Conservation (phyloP, 768 basidiomycete species). For the Lactarius quietus region DNA sequence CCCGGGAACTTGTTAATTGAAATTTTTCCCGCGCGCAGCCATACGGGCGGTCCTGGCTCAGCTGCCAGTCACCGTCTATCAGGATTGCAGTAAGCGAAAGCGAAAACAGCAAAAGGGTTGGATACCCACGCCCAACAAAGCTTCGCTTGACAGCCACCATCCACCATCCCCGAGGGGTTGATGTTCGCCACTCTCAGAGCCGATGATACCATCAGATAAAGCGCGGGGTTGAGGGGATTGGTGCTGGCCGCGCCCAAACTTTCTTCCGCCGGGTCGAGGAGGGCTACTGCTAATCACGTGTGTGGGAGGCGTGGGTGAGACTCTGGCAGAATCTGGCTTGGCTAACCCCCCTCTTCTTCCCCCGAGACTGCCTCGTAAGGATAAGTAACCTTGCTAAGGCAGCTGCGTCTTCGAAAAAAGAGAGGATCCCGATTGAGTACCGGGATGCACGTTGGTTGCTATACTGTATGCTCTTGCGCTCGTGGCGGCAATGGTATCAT, state of each 20-base stretch:
- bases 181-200: background rate
- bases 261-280: background rate
- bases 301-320: background rate
- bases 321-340: background rate
- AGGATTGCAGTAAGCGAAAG: too few species aligned
- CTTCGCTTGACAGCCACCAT: background rate
- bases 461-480: background rate
- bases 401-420: background rate
- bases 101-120: background rate
- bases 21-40: background rate
- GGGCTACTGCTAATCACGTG: slow-evolving; percentile 13
- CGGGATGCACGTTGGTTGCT: background rate
- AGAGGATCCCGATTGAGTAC: background rate
- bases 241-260: background rate
- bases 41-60: background rate
- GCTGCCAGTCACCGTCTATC: background rate
- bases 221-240: slow-evolving; percentile 3
- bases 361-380: slow-evolving; percentile 1
- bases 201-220: background rate
- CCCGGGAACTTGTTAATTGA: background rate
- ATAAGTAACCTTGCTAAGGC: background rate
- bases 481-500: background rate
- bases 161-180: background rate
- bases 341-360: background rate
- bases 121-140: too few species aligned